A percentile compares a stretch with the other conserved stretches of the same genome.
phyloP scores from a whole-genome alignment of 2,329 filamentous ascomycete genomes.

The Amphichorda felina region DNA sequence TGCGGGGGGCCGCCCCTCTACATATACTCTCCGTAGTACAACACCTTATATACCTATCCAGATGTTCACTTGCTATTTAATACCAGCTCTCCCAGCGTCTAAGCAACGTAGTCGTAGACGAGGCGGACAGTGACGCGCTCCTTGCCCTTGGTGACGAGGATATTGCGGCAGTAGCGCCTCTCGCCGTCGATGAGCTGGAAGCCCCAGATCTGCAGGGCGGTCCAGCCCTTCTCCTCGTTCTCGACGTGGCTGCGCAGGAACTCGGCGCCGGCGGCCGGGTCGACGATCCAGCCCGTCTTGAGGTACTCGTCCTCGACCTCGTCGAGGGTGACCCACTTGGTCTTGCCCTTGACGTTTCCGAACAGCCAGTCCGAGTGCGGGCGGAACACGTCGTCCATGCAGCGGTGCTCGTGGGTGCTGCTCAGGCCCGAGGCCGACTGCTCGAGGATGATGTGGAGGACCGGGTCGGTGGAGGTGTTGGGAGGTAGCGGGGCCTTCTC shows the following conservation, averaged over 20 bases:
- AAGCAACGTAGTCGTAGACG: constrained; percentile 39
- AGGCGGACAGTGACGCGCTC: constrained; percentile 38
- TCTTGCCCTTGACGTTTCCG: constrained; percentile 54
- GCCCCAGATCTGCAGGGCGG: constrained; percentile 47
- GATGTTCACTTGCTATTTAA: too few species aligned
- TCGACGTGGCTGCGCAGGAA: constrained; percentile 53
- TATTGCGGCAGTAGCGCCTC: constrained; percentile 39
- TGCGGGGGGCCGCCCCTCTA: too few species aligned
- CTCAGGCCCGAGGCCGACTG: constrained; percentile 64
- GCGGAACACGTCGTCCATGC: constrained; percentile 38
- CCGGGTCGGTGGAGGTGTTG: constrained; percentile 21
- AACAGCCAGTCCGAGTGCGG: constrained; percentile 72
- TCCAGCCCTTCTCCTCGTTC: constrained; percentile 40
- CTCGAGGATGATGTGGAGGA: constrained; percentile 57
- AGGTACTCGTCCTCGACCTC: constrained; percentile 45
- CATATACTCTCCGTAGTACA: too few species aligned
- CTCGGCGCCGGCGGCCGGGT: constrained; percentile 44
- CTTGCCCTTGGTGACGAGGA: constrained; percentile 37
- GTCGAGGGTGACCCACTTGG: constrained; percentile 32
- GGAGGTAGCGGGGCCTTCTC: constrained; percentile 28
- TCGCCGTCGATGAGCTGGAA: constrained; percentile 42
- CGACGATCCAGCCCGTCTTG: constrained; percentile 46
- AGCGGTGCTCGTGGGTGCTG: constrained; percentile 47
- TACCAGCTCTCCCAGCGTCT: too few species aligned
- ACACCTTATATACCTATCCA: too few species aligned